Percentiles rank a stretch among this genome's conserved stretches.
Evolutionary conservation across 2,329 filamentous ascomycete genomes (phyloP).

Genomic region (Cercospora nicotianae): DNA sequence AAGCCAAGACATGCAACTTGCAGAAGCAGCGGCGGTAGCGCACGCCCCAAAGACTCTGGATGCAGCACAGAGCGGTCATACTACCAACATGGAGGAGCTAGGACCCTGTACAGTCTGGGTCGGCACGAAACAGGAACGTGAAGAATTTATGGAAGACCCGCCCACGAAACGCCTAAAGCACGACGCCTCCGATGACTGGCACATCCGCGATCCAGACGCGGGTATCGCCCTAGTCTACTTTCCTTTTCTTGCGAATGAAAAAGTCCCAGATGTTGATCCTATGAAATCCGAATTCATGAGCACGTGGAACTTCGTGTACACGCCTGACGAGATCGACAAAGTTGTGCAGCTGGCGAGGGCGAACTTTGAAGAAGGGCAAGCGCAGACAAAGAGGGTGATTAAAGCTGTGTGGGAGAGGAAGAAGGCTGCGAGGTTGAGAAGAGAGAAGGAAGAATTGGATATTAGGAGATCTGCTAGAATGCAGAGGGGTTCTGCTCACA

Average conservation of each 20-base stretch:
- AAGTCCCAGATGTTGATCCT: slow-evolving; percentile 79
- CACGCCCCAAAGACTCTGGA: slow-evolving; percentile 22
- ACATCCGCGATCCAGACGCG: slow-evolving; percentile 72
- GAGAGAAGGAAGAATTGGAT: slow-evolving; percentile 46
- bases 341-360: slow-evolving; percentile 79
- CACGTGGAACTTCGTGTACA: slow-evolving; percentile 99
- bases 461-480: slow-evolving; percentile 15
- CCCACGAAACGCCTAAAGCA: slow-evolving; percentile 20
- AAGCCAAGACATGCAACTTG: slow-evolving; percentile 62
- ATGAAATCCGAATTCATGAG: slow-evolving; percentile 80
- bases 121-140: slow-evolving; percentile 70
- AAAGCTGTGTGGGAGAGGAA: slow-evolving; percentile 91
- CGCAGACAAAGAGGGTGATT: slow-evolving; percentile 75
- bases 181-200: slow-evolving; percentile 56
- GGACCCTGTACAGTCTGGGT: slow-evolving; percentile 96
- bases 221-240: slow-evolving; percentile 90
- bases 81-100: slow-evolving; percentile 53
- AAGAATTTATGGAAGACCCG: slow-evolving; percentile 33
- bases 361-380: slow-evolving; percentile 81
- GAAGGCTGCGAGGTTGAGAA: slow-evolving; percentile 64
- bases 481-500: slow-evolving; percentile 24
- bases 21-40: slow-evolving; percentile 42
- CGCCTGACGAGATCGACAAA: slow-evolving; percentile 80
- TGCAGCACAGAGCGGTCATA: slow-evolving; percentile 24
- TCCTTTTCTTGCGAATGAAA: slow-evolving; percentile 80